Evolutionary conservation across 257 asterid species (phyloP), one percentile per base, ranked within the genome.

Genomic region (Solanum neorickii): DNA sequence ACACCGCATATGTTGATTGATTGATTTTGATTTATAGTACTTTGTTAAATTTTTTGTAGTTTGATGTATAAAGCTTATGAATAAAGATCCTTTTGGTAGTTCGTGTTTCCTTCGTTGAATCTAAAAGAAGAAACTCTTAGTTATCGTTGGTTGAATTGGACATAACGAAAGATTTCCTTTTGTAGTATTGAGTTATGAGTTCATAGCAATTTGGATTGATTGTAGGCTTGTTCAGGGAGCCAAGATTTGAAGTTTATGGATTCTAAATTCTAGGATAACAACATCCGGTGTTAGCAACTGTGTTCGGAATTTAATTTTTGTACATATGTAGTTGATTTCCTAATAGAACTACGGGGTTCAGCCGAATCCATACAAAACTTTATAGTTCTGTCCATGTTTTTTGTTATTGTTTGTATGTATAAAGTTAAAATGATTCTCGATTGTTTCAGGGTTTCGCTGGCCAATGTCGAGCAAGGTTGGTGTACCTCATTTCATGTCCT

Each of bases 381-480:
- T 37, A 25, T 72, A 16, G 78, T 7, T 33, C 25, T 1, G 14
- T 72, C 13, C 15, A 8, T 72, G 14, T 33, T 37, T 70, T 74
- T 74, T 25, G 39, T 44, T 42, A 39, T 77, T 27, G 65, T 47
- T 80, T 80, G 18, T 16, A 80, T 80, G 41, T 25, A 44, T 80
- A 10, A 9, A 39, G 86, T 59, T 86, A 41, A 12, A 72, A 93
- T 95, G 89, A 84, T 91, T 82, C 25, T 87, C 88, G 42, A 89
- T 87, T 89, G 83, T 83, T 87, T 87, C 93, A 14, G 94, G 94
- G 46, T 88, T 90, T 84, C 89, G 92, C 16, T 92, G 95, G 97
- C 85, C 86, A 2, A 83, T 87, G 72, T 86, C 93, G 16, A 91
- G 90, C 82, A 93, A 93, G 94, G 93, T 77, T 62, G 86, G 94